Percentiles rank a stretch among this genome's conserved stretches.
Conservation (phyloP, 2,329 filamentous ascomycete genomes). For the Neofusicoccum umdonicola region DNA sequence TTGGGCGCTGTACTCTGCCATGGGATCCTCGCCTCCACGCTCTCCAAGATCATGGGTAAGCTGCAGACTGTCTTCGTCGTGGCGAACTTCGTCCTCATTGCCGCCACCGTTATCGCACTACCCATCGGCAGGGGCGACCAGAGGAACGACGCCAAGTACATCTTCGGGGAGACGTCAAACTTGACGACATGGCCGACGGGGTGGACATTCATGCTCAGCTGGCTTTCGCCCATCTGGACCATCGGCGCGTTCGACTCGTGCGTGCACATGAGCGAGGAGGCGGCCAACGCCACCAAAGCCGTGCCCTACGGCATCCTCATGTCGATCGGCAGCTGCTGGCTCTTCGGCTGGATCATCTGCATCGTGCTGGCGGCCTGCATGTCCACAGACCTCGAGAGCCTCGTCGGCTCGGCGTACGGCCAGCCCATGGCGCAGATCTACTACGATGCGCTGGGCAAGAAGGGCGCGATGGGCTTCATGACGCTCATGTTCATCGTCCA, state of each 20-base stretch:
- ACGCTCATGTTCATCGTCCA: slow-evolving; percentile 59
- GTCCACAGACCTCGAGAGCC: slow-evolving; percentile 49
- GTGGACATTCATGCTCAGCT: slow-evolving; percentile 57
- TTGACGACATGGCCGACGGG: slow-evolving; percentile 52
- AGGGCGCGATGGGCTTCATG: slow-evolving; percentile 59
- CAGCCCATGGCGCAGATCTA: slow-evolving; percentile 63
- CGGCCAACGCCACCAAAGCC: slow-evolving; percentile 58
- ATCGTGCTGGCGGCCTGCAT: slow-evolving; percentile 60
- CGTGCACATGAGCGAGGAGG: slow-evolving; percentile 61
- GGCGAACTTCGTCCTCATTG: slow-evolving; percentile 56
- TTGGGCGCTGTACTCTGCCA: slow-evolving; percentile 54
- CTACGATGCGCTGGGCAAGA: slow-evolving; percentile 59
- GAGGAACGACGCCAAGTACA: slow-evolving; percentile 40
- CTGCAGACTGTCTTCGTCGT: slow-evolving; percentile 57
- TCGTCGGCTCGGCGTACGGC: slow-evolving; percentile 52
- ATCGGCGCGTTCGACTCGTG: slow-evolving; percentile 56
- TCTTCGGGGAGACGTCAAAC: slow-evolving; percentile 58
- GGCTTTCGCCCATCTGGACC: slow-evolving; percentile 63
- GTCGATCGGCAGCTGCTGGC: slow-evolving; percentile 55
- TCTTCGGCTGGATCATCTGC: slow-evolving; percentile 57
- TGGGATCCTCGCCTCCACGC: slow-evolving; percentile 52
- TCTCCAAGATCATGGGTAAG: slow-evolving; percentile 58
- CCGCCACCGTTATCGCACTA: slow-evolving; percentile 51
- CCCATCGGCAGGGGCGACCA: slow-evolving; percentile 25
- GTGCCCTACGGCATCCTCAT: slow-evolving; percentile 61